A percentile compares a stretch with the other conserved stretches of the same genome.
phyloP scores from a whole-genome alignment of 2,329 filamentous ascomycete genomes.

The Samsoniella hepiali region DNA sequence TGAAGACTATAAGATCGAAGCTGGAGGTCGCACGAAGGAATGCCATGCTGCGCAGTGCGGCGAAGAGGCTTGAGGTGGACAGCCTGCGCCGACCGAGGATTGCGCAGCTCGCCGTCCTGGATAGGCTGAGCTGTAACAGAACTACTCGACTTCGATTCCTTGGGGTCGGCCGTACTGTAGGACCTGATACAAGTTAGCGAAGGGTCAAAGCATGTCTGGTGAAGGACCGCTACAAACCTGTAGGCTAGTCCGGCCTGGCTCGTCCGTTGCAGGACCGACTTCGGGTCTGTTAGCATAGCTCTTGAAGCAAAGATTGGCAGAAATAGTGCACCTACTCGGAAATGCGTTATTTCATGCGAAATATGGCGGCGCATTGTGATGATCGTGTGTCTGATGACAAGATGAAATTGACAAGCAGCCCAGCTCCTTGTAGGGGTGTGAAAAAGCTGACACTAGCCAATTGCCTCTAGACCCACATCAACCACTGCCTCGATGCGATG shows the following conservation, averaged over 20 bases:
- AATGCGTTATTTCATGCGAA: neutral
- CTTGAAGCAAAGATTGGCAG: too few species aligned
- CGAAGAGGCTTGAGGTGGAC: constrained; percentile 82
- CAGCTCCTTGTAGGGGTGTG: neutral
- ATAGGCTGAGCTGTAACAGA: neutral
- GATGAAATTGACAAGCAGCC: neutral
- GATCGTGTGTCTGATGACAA: neutral
- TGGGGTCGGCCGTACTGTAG: neutral
- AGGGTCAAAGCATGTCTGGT: neutral
- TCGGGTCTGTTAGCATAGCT: neutral
- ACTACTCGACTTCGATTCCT: neutral
- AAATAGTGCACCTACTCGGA: neutral
- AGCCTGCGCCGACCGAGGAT: constrained; percentile 79
- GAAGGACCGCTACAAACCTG: neutral
- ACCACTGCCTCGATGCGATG: neutral
- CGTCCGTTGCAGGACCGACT: constrained; percentile 4
- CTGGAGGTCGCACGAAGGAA: constrained; percentile 87
- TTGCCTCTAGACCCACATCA: neutral
- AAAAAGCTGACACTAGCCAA: constrained; percentile 3
- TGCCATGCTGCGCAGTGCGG: constrained; percentile 67
- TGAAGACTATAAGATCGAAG: constrained; percentile 86
- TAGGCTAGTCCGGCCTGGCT: neutral
- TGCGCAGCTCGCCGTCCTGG: constrained; percentile 40
- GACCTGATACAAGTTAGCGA: constrained; percentile 2
- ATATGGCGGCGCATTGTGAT: constrained; percentile 13